Conservation (phyloP, 1,139 yeast genomes). For the Yamadazyma sp. region DNA sequence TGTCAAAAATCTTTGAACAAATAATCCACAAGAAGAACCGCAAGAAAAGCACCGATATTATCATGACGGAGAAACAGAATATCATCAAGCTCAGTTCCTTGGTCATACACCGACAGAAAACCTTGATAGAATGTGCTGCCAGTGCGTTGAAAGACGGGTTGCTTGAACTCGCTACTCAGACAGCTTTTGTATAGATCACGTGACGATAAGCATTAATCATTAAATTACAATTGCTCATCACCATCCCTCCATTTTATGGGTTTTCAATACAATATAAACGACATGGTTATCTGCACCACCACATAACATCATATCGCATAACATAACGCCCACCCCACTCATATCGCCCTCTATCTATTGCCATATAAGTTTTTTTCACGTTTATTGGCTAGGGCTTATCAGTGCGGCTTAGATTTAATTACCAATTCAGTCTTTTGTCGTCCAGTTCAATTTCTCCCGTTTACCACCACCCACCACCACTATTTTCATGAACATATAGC, state of each 20-base stretch:
- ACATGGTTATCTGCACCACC: no score
- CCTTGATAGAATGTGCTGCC: slow-evolving; percentile 53
- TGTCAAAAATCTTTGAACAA: slow-evolving; percentile 68
- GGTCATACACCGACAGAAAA: slow-evolving; percentile 45
- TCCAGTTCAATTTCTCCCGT: not conserved
- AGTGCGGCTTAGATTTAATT: slow-evolving; percentile 5
- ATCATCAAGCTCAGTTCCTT: slow-evolving; percentile 51
- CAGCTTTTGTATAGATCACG: slow-evolving; percentile 1
- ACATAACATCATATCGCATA: no score
- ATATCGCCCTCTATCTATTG: no score
- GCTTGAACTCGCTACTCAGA: slow-evolving; percentile 8
- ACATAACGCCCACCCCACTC: no score
- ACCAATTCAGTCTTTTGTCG: not conserved
- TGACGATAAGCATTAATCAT: not conserved
- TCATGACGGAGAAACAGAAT: slow-evolving; percentile 47
- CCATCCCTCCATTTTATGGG: no score
- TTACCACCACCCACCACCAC: not conserved
- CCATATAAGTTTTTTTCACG: not conserved
- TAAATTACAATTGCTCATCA: not conserved
- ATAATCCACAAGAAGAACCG: slow-evolving; percentile 48
- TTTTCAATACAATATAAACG: no score
- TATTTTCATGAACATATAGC: not conserved
- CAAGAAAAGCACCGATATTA: slow-evolving; percentile 27
- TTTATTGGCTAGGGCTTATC: slow-evolving; percentile 4
- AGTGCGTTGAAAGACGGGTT: slow-evolving; percentile 34